Conservation (phyloP, 2,329 filamentous ascomycete species). For the Alternaria dauci region DNA sequence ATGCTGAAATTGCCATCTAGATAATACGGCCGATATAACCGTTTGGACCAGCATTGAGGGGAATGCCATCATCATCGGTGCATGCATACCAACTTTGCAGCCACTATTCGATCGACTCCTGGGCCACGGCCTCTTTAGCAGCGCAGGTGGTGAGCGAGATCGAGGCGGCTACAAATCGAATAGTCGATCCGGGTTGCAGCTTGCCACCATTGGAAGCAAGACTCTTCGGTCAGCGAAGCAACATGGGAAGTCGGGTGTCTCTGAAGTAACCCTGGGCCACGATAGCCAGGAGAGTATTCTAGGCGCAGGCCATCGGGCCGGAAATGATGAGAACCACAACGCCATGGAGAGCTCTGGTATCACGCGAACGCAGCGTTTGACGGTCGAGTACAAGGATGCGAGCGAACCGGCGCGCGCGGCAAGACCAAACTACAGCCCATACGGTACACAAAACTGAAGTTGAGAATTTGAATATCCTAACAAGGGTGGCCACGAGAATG, state of each 20-base stretch:
- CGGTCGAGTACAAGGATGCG: conserved; percentile 1
- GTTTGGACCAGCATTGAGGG: conserved; percentile 10
- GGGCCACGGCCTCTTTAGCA: background rate
- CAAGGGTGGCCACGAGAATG: too few species aligned
- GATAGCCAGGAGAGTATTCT: conserved; percentile 1
- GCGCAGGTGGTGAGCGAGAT: background rate
- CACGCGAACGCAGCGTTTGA: background rate
- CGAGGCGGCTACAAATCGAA: background rate
- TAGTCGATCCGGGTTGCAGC: background rate
- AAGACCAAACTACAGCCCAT: background rate
- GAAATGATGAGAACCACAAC: background rate
- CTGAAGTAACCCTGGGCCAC: background rate
- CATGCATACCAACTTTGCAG: conserved; percentile 7
- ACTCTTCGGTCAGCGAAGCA: background rate
- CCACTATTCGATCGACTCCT: background rate
- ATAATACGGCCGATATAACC: conserved; percentile 1
- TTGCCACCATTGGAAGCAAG: background rate
- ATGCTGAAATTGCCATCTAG: background rate
- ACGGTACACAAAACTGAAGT: background rate
- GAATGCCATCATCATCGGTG: conserved; percentile 8
- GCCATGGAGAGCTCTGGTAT: background rate
- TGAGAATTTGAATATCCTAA: background rate
- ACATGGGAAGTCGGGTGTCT: background rate
- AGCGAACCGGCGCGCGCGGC: background rate
- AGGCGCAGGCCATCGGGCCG: background rate